These are phyloP conservation scores for Trichosanthes cucumerina DNA, from an alignment of 306 rosid species.

Conservation along the genomic window DNA sequence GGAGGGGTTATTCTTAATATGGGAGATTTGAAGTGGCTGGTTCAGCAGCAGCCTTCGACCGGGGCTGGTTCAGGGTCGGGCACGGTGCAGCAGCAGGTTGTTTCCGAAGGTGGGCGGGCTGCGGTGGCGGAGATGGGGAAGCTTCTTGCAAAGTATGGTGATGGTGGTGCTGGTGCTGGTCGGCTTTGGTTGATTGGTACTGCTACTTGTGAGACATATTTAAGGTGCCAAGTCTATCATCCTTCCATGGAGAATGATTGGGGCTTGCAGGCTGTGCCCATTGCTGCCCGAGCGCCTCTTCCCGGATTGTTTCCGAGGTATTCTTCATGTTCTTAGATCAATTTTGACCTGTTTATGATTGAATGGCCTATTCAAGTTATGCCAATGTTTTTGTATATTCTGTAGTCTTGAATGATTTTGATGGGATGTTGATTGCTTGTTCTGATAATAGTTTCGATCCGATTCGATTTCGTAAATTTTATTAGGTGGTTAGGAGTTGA, in stretches of 20 bases:
- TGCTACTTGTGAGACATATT: conserved; percentile 92
- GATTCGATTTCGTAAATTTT: neutral
- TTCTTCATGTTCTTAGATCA: neutral
- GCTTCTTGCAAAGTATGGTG: conserved; percentile 50
- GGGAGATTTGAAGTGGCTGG: conserved; percentile 95
- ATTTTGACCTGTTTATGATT: conserved; percentile 2
- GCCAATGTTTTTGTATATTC: conserved; percentile 11
- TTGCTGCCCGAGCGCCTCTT: conserved; percentile 51
- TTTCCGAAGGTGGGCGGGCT: conserved; percentile 59
- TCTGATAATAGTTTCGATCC: neutral
- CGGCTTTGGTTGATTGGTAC: conserved; percentile 84
- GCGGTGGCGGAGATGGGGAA: conserved; percentile 74
- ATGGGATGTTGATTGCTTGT: neutral
- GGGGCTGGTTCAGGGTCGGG: conserved; percentile 31
- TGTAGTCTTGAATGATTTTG: conserved; percentile 11
- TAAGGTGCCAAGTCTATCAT: conserved; percentile 99
- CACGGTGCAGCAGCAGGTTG: conserved; percentile 40
- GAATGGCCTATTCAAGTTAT: neutral
- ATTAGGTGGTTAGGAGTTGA: neutral
- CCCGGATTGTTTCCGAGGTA: conserved; percentile 75
- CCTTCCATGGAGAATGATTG: conserved; percentile 95
- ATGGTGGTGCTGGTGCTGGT: conserved; percentile 21
- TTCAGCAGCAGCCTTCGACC: conserved; percentile 51
- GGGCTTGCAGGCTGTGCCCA: conserved; percentile 95
- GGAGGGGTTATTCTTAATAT: conserved; percentile 57